Base-by-base conservation (phyloP, 2,329 filamentous ascomycete species). In the Chaetomium olivaceum region DNA sequence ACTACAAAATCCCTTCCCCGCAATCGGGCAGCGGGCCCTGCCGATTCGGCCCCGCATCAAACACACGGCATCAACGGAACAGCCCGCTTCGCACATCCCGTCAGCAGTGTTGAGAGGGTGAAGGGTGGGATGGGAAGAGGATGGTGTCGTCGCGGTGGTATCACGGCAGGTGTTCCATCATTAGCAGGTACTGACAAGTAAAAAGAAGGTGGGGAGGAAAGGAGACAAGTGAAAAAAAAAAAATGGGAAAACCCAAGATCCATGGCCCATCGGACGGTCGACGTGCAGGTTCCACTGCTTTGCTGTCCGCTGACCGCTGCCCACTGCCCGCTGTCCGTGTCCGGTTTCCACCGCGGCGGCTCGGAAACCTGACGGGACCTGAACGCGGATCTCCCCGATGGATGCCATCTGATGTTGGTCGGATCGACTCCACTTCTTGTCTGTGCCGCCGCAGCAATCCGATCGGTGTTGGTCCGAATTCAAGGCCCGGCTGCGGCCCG, bases 1-100 rank as follows among this genome's bases (percentile, higher is more conserved):
- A 39, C 52, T 25, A 33, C 25, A 56, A 14, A 25, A 19, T 21
- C 19, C 43, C 54, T 29, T 52, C 56, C 55, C 62, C 62, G 62
- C 62, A 46, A 57, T 36, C 54, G n/a, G 57, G 62, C 16, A 61
- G 21, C 62, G 62, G 62, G 62, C 50, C 57, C 19, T 60, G 62
- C 62, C 62, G 62, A 23, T 4, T 43, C 58, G 56, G 62, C 39
- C 57, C 62, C 62, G 39, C 62, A 57, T 36, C 36, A 16, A 21
- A 27, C 50, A 39, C 36, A 36, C 57, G 48, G 48, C 62, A 46
- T 12, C 16, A 21, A 23, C 46, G 55, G 55, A 23, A 27, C 52
- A 50, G 43, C 61, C 52, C 52, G 60, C 56, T 23, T 5, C 8
- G 33, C 52, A 36, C 29, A 21, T 31, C 25, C 25, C 27, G 16